These are phyloP conservation scores for Trichoderma sp. DNA, from an alignment of 2,329 filamentous ascomycete genomes.

Conservation along the genomic window DNA sequence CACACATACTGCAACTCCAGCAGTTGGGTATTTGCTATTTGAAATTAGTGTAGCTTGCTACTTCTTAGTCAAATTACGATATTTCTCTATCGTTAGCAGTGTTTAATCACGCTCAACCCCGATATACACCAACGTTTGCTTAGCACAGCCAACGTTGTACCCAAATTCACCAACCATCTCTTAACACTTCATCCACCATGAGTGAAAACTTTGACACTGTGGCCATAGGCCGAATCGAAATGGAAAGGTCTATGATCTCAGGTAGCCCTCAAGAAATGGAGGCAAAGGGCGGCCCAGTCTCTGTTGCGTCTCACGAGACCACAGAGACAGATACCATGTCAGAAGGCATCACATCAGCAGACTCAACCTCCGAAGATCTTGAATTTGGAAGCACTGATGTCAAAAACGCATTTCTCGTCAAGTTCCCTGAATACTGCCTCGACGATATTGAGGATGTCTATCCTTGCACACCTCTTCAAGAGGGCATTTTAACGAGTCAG, in stretches of 20 bases:
- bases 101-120: not conserved
- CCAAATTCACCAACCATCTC: not conserved
- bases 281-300: not conserved
- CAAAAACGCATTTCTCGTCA: not conserved
- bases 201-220: not conserved
- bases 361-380: not conserved
- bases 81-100: not conserved
- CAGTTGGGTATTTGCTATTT: not conserved
- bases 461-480: slow-evolving; percentile 6
- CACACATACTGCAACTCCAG: not conserved
- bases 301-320: not conserved
- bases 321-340: not conserved
- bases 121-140: not conserved
- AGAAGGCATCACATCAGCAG: not conserved
- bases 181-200: not conserved
- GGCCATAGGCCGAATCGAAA: not conserved
- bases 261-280: not conserved
- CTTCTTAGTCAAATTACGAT: not conserved
- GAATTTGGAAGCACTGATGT: not conserved
- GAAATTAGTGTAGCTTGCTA: not conserved
- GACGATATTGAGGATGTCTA: slow-evolving; percentile 2
- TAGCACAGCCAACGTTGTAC: not conserved
- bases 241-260: not conserved
- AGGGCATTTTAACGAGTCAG: not conserved
- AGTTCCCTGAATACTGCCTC: not conserved